phyloP scores from a whole-genome alignment of 202 grass and related monocot species.

The Schoenoplectus triqueter region DNA sequence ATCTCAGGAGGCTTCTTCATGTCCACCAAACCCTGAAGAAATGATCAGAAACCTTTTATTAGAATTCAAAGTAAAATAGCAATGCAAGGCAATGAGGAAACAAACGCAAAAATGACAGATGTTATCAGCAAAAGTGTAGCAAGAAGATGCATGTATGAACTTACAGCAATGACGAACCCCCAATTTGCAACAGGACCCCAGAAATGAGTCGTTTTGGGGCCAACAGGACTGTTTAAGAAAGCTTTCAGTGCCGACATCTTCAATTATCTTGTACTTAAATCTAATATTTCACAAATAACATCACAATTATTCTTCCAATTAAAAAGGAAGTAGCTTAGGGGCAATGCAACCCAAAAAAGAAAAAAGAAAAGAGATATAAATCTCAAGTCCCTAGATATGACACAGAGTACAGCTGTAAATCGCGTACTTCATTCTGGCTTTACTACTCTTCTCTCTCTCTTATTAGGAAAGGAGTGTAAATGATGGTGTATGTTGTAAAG shows the following conservation, averaged over 20 bases:
- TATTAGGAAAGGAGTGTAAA: neutral
- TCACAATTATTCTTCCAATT: conserved; percentile 18
- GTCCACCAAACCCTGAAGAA: conserved; percentile 70
- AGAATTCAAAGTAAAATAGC: neutral
- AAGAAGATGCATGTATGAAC: conserved; percentile 5
- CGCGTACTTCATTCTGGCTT: neutral
- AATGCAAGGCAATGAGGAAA: conserved; percentile 14
- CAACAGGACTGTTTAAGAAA: conserved; percentile 88
- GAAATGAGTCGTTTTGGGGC: conserved; percentile 85
- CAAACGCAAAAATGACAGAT: neutral
- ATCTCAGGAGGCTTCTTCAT: conserved; percentile 88
- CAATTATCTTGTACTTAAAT: conserved; percentile 31
- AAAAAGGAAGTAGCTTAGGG: no score
- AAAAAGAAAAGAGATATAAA: neutral
- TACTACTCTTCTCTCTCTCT: neutral
- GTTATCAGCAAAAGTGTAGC: no score
- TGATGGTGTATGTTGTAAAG: neutral
- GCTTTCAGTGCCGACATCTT: conserved; percentile 47
- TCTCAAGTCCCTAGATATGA: neutral
- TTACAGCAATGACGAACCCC: conserved; percentile 75
- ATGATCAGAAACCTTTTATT: neutral
- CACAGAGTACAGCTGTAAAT: conserved; percentile 8
- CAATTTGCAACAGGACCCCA: conserved; percentile 88
- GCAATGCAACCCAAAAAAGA: neutral
- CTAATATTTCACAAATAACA: conserved; percentile 11